These are phyloP conservation scores for Aspergillus sp. DNA, from an alignment of 2,329 filamentous ascomycete genomes.

Conservation along the genomic window DNA sequence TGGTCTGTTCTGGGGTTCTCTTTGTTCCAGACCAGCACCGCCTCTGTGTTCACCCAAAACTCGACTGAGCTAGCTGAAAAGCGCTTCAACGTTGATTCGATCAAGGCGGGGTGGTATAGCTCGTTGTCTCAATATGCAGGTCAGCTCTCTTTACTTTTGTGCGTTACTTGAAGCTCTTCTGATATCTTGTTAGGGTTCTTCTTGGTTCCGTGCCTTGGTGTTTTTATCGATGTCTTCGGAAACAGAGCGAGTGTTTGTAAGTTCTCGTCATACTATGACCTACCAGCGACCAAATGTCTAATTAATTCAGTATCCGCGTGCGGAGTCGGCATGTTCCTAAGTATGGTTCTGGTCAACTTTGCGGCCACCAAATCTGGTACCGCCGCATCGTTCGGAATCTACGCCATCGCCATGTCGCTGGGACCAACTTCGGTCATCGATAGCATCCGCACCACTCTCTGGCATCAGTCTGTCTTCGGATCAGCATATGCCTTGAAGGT, in stretches of 20 bases:
- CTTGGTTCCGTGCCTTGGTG: slow-evolving; percentile 55
- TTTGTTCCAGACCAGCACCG: slow-evolving; percentile 59
- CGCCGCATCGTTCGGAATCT: slow-evolving; percentile 60
- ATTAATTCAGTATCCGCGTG: slow-evolving; percentile 37
- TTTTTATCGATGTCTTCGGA: slow-evolving; percentile 58
- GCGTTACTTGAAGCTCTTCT: neutral
- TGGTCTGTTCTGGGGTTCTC: slow-evolving; percentile 58
- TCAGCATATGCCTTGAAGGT: slow-evolving; percentile 62
- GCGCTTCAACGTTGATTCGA: slow-evolving; percentile 55
- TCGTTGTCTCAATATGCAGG: slow-evolving; percentile 56
- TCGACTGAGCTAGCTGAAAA: slow-evolving; percentile 62
- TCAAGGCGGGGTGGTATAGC: slow-evolving; percentile 62
- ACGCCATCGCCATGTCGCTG: slow-evolving; percentile 55
- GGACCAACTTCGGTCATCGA: slow-evolving; percentile 62
- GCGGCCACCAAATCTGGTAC: slow-evolving; percentile 52
- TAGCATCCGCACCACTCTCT: slow-evolving; percentile 59
- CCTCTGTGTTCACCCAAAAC: slow-evolving; percentile 56
- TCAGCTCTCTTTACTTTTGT: slow-evolving; percentile 3
- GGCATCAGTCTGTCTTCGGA: slow-evolving; percentile 61
- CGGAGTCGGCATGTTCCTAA: slow-evolving; percentile 51
- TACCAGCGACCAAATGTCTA: neutral
- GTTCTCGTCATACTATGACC: slow-evolving; percentile 7
- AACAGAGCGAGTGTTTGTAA: slow-evolving; percentile 50
- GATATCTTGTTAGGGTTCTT: slow-evolving; percentile 48
- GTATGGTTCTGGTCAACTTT: slow-evolving; percentile 58